Evolutionary conservation across 2,329 filamentous ascomycete species (phyloP).

Genomic region (Penicillium psychrosexuale): DNA sequence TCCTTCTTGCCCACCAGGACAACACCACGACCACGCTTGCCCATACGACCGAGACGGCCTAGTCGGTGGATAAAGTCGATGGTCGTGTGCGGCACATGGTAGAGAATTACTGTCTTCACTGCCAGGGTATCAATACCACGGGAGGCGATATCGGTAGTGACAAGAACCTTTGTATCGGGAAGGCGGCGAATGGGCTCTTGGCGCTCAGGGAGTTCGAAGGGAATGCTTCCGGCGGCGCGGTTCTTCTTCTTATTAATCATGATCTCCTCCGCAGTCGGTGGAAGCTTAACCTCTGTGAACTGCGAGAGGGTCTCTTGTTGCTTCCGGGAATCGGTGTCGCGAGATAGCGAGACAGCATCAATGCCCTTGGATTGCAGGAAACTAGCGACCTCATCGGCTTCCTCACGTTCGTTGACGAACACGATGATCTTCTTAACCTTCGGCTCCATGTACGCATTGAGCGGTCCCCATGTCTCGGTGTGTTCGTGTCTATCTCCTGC

Average conservation of each 20-base stretch:
- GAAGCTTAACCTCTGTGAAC: conserved; percentile 58
- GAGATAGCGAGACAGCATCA: conserved; percentile 77
- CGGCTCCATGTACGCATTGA: conserved; percentile 40
- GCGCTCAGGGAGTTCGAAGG: conserved; percentile 40
- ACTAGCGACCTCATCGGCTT: conserved; percentile 72
- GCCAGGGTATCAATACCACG: conserved; percentile 91
- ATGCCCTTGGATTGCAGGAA: conserved; percentile 84
- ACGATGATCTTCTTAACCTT: conserved; percentile 84
- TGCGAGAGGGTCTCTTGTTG: conserved; percentile 71
- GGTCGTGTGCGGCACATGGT: conserved; percentile 95
- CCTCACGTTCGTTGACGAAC: conserved; percentile 95
- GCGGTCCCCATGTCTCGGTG: conserved; percentile 29
- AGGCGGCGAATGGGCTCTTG: conserved; percentile 50
- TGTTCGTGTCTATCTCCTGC: conserved; percentile 55
- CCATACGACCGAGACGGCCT: conserved; percentile 89
- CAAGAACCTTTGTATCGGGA: conserved; percentile 80
- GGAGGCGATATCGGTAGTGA: conserved; percentile 89
- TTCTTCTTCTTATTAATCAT: conserved; percentile 30
- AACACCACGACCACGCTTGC: conserved; percentile 79
- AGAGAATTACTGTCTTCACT: conserved; percentile 86
- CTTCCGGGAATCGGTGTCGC: conserved; percentile 76
- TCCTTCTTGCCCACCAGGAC: conserved; percentile 89
- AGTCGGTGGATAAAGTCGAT: conserved; percentile 98
- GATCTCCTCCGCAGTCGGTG: conserved; percentile 38
- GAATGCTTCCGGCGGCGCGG: conserved; percentile 38